These are phyloP conservation scores for Pancytospora philotis DNA, from an alignment of 371 early-diverging fungal genomes.

Conservation along the genomic window DNA sequence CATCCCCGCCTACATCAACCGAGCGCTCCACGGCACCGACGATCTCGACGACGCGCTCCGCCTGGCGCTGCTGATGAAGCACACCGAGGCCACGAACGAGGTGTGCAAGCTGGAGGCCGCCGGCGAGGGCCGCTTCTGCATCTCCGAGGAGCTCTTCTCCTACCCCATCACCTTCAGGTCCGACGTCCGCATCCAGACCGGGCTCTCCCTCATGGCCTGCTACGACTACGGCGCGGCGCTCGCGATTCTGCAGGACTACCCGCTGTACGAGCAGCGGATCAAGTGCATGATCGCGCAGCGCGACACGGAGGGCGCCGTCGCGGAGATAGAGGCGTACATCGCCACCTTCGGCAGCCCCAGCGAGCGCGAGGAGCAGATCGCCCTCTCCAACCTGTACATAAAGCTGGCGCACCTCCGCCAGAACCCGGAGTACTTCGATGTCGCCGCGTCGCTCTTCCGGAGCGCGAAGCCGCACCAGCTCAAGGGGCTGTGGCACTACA, in stretches of 20 bases:
- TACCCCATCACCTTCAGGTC: slow-evolving; percentile 28
- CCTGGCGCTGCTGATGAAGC: neutral
- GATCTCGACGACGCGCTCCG: slow-evolving; percentile 12
- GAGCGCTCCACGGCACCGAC: slow-evolving; percentile 20
- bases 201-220: neutral
- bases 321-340: slow-evolving; percentile 16
- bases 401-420: slow-evolving; percentile 32
- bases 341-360: neutral
- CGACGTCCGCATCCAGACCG: slow-evolving; percentile 16
- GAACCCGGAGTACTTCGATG: slow-evolving; percentile 29
- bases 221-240: slow-evolving; percentile 4
- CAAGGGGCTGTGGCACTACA: slow-evolving; percentile 30
- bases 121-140: neutral
- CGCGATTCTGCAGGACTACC: neutral
- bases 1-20: slow-evolving; percentile 40
- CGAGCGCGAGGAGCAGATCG: neutral
- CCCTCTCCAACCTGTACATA: slow-evolving; percentile 19
- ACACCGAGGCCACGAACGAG: neutral
- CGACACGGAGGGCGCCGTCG: slow-evolving; percentile 17
- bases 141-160: slow-evolving; percentile 6
- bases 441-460: slow-evolving; percentile 6
- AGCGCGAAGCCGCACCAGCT: slow-evolving; percentile 31
- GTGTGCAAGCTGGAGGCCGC: neutral
- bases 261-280: slow-evolving; percentile 13
- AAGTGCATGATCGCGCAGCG: slow-evolving; percentile 32